A percentile compares a stretch with the other conserved stretches of the same genome.
These are phyloP conservation scores for Paecilomyces niveus DNA, from an alignment of 2,329 filamentous ascomycete species.

Conservation along the genomic window DNA sequence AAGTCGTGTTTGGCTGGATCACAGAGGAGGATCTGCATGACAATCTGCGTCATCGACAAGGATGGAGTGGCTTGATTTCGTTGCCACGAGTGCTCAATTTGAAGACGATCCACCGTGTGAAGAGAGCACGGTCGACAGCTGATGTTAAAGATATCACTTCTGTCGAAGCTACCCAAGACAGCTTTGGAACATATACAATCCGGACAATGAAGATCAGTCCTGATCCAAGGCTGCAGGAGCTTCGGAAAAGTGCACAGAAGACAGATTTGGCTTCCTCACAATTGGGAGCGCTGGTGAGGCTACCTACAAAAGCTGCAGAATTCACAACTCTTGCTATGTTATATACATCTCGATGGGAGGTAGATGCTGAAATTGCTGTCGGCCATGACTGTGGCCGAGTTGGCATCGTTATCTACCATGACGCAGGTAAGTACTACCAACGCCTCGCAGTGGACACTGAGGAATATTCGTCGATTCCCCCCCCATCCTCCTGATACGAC, in stretches of 20 bases:
- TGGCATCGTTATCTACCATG: constrained; percentile 24
- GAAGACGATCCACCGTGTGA: constrained; percentile 31
- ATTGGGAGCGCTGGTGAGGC: background rate
- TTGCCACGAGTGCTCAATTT: constrained; percentile 40
- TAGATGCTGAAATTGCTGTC: constrained; percentile 20
- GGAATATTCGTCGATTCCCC: background rate
- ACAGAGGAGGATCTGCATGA: constrained; percentile 45
- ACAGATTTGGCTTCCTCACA: background rate
- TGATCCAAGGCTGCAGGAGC: constrained; percentile 16
- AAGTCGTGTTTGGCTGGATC: constrained; percentile 45
- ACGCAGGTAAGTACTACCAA: constrained; percentile 6
- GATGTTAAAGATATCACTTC: constrained; percentile 36
- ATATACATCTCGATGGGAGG: constrained; percentile 17
- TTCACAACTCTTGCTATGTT: constrained; percentile 3
- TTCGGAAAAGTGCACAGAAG: constrained; percentile 19
- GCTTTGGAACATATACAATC: constrained; percentile 27
- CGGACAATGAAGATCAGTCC: constrained; percentile 37
- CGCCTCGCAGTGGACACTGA: background rate
- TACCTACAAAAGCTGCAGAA: background rate
- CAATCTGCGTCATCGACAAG: constrained; percentile 35
- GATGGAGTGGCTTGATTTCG: constrained; percentile 45
- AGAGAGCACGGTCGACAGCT: constrained; percentile 25
- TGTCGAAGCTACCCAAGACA: constrained; percentile 23
- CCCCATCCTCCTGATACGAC: background rate
- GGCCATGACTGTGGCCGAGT: constrained; percentile 16